Evolutionary conservation across 352 stramenopile species (phyloP).

Genomic region (Phytophthora fragariaefolia): DNA sequence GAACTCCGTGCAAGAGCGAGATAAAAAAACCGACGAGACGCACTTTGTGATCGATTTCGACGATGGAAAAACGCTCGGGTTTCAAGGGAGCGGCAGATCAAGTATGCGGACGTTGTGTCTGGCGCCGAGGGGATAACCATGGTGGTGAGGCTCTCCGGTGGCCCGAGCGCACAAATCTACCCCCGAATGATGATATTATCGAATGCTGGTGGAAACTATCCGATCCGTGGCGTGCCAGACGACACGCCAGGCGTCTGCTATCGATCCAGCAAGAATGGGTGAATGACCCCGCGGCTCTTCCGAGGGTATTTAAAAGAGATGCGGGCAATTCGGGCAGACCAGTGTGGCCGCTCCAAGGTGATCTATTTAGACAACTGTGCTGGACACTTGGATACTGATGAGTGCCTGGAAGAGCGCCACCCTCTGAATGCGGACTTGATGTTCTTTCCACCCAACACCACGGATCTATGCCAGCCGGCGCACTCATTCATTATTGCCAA

Average conservation of each 20-base stretch:
- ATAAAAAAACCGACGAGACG: background rate
- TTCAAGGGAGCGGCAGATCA: no score
- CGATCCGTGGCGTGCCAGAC: background rate
- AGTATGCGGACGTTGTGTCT: no score
- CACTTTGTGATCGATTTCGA: no score
- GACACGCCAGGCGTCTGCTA: background rate
- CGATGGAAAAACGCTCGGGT: no score
- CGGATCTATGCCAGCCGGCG: no score
- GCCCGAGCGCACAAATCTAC: background rate
- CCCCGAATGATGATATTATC: background rate
- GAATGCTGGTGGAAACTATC: background rate
- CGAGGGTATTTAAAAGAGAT: constrained; percentile 27
- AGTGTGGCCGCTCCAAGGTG: constrained; percentile 13
- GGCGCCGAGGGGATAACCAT: background rate
- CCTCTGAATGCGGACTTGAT: constrained; percentile 11
- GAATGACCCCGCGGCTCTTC: constrained; percentile 2
- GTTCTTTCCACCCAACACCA: constrained; percentile 23
- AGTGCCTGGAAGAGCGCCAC: constrained; percentile 8
- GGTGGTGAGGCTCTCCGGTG: background rate
- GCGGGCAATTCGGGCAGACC: constrained; percentile 8
- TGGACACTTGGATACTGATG: constrained; percentile 7
- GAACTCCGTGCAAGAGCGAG: background rate
- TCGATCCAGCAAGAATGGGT: background rate
- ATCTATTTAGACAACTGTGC: constrained; percentile 36
- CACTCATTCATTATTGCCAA: constrained; percentile 41